These are phyloP conservation scores for Oligophagozyma castellii DNA, from an alignment of 1,139 yeast species.

Conservation along the genomic window DNA sequence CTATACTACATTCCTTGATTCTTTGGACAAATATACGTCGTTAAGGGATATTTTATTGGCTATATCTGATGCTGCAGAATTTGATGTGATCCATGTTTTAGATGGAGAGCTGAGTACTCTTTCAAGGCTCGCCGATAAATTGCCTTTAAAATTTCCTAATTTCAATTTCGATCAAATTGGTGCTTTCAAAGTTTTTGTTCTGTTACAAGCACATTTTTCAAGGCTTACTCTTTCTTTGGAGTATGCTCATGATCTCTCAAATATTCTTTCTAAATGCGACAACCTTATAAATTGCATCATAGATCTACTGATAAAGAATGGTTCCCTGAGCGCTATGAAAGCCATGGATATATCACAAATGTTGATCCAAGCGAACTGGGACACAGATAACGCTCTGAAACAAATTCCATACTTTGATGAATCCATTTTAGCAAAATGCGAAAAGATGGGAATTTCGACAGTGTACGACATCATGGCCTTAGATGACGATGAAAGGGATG, in stretches of 20 bases:
- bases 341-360: slow-evolving; percentile 87
- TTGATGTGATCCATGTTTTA: slow-evolving; percentile 49
- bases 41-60: slow-evolving; percentile 53
- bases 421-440: slow-evolving; percentile 45
- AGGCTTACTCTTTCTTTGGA: slow-evolving; percentile 49
- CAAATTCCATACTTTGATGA: slow-evolving; percentile 65
- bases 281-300: slow-evolving; percentile 51
- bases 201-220: slow-evolving; percentile 73
- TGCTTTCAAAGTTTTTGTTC: slow-evolving; percentile 53
- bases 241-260: slow-evolving; percentile 40
- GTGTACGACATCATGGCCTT: slow-evolving; percentile 78
- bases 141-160: slow-evolving; percentile 45
- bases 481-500: slow-evolving; percentile 66
- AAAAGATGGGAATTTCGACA: slow-evolving; percentile 42
- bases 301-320: slow-evolving; percentile 71
- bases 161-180: slow-evolving; percentile 37
- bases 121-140: slow-evolving; percentile 36
- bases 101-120: slow-evolving; percentile 41
- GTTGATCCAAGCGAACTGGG: slow-evolving; percentile 83
- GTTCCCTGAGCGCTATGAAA: slow-evolving; percentile 59
- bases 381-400: slow-evolving; percentile 59
- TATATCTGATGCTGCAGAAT: slow-evolving; percentile 49
- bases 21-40: slow-evolving; percentile 41
- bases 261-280: slow-evolving; percentile 36
- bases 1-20: slow-evolving; percentile 41